Base-by-base conservation (phyloP, 768 basidiomycete species). In the Termitomyces sp. region DNA sequence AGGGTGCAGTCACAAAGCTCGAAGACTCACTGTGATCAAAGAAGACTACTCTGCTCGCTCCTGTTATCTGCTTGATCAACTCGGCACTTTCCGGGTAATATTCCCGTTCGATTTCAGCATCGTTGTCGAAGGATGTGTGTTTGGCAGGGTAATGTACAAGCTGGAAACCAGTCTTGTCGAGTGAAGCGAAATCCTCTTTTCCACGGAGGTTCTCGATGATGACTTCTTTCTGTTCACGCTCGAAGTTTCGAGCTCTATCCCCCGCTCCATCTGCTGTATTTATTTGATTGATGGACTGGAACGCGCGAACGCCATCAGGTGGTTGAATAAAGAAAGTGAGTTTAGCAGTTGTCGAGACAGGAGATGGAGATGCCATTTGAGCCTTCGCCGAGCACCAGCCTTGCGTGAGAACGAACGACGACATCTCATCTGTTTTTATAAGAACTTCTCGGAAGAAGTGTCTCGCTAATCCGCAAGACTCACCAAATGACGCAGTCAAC, bases 41-140 rank as follows among this genome's bases (percentile, higher is more conserved):
- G 35, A 83, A 52, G n/a, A 84, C 78, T 23, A 81, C 79, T 23
- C 73, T 72, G 56, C 71, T 78, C 0, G 84, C 84, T 10, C 85
- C 83, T 0, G 82, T 84, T 9, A 82, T 46, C 58, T 78, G 60
- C 71, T 85, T 84, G 44, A 85, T 69, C 30, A 84, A 65, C 62
- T 79, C 78, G 19, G 74, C 71, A 59, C 78, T 79, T 67, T 86
- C 84, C 1, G 76, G 73, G 62, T 85, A 85, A 64, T 86, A 87
- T 50, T 79, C 79, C 33, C 60, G 63, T 62, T 74, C 60, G 41
- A 86, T 75, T 38, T 75, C 77, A 8, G 70, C 74, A 41, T 82
- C 78, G 59, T 75, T 70, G 15, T 63, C 62, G 65, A 85, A 85
- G 1, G 75, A 60, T 4, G 68, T 76, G 57, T 79, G 75, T 54